Conservation (phyloP, 805 yeast genomes). For the Scheffersomyces amazonensis region DNA sequence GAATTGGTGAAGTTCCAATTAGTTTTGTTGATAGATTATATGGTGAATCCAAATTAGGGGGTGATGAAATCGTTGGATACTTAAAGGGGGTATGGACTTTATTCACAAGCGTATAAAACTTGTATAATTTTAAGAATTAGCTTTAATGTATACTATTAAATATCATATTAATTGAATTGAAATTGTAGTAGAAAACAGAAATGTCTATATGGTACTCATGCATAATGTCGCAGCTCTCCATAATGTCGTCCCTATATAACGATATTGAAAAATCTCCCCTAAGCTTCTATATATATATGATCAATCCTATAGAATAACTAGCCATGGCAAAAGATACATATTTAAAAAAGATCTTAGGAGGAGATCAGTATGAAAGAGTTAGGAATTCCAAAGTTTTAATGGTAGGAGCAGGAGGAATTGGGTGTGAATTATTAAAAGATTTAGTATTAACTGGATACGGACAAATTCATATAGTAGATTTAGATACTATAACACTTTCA, state of each 20-base stretch:
- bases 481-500: constrained; percentile 91
- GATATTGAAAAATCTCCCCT: too few species aligned
- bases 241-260: too few species aligned
- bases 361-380: constrained; percentile 24
- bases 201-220: too few species aligned
- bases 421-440: constrained; percentile 86
- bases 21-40: constrained; percentile 75
- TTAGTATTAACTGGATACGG: constrained; percentile 77
- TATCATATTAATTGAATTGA: too few species aligned
- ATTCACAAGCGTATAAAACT: constrained; percentile 52
- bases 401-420: constrained; percentile 97
- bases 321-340: constrained; percentile 43
- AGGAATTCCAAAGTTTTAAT: constrained; percentile 57
- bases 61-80: constrained; percentile 76
- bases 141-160: too few species aligned
- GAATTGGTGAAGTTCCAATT: constrained; percentile 77
- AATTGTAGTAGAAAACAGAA: too few species aligned
- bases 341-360: constrained; percentile 44
- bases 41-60: constrained; percentile 78
- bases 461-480: constrained; percentile 87
- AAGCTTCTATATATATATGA: too few species aligned
- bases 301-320: too few species aligned
- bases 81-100: constrained; percentile 73
- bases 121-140: background rate
- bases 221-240: too few species aligned